These are phyloP conservation scores for Rubia occidens DNA, from an alignment of 305 asterid species.

Conservation along the genomic window DNA sequence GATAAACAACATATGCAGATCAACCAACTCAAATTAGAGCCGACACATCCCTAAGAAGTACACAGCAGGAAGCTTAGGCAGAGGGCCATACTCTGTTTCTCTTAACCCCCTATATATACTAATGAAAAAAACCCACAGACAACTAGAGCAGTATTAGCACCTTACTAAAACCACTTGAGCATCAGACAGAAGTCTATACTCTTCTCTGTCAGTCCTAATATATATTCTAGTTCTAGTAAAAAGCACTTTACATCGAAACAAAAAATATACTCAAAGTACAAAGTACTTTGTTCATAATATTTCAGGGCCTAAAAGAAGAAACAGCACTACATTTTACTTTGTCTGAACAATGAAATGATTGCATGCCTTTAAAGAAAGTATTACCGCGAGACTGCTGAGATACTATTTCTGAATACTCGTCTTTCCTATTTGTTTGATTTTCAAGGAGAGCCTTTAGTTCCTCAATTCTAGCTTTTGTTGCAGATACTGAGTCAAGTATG, in stretches of 20 bases:
- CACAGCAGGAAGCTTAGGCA: not conserved
- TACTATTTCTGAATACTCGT: constrained; percentile 65
- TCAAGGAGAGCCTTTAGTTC: constrained; percentile 52
- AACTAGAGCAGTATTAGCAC: not conserved
- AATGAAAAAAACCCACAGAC: not conserved
- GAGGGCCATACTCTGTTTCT: not conserved
- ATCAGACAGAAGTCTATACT: not conserved
- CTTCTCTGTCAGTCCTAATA: not conserved
- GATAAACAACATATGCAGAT: not conserved
- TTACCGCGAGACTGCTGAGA: constrained; percentile 77
- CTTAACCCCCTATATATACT: not conserved
- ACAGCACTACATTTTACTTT: not conserved
- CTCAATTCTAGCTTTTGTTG: constrained; percentile 44
- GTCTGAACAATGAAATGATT: not conserved
- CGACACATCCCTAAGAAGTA: not conserved
- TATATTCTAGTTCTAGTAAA: not conserved
- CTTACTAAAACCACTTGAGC: not conserved
- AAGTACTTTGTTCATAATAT: not conserved
- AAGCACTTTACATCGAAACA: not conserved
- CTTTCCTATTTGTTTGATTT: constrained; percentile 57
- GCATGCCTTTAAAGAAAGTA: constrained; percentile 14
- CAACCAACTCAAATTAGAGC: not conserved
- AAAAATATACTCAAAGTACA: not conserved
- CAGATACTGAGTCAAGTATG: constrained; percentile 52
- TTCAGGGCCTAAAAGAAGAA: not conserved